These are phyloP conservation scores for Perilla frutescens DNA, from an alignment of 257 asterid species.

Conservation along the genomic window DNA sequence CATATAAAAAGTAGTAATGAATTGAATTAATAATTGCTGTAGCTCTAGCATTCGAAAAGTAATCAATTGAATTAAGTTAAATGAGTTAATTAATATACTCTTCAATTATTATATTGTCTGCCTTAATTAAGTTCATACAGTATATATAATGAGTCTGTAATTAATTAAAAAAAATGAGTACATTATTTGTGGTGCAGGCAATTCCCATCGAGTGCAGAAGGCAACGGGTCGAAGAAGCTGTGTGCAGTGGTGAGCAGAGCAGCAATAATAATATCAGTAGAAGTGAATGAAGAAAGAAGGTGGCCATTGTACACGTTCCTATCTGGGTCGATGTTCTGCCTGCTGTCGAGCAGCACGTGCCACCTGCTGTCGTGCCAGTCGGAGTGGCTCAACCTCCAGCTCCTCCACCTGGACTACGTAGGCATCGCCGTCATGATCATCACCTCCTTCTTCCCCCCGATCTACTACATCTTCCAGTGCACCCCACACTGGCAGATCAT, in stretches of 20 bases:
- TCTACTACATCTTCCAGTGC: conserved; percentile 92
- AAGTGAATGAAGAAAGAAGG: conserved; percentile 40
- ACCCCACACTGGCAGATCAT: conserved; percentile 76
- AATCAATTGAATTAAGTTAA: no score
- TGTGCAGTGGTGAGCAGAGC: conserved; percentile 52
- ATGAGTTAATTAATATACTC: no score
- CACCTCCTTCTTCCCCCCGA: conserved; percentile 96
- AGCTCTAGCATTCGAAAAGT: no score
- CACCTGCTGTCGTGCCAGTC: conserved; percentile 95
- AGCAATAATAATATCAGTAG: not conserved
- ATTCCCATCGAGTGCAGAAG: conserved; percentile 60
- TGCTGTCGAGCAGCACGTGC: conserved; percentile 82
- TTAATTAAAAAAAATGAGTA: no score
- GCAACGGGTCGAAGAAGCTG: conserved; percentile 62
- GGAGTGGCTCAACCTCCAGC: conserved; percentile 49
- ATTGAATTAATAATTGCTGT: no score
- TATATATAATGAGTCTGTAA: no score
- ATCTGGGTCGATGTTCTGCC: conserved; percentile 89
- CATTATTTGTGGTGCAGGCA: conserved; percentile 61
- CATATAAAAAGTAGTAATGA: no score
- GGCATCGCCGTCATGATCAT: conserved; percentile 95
- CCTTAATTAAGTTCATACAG: no score
- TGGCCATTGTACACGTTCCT: conserved; percentile 94
- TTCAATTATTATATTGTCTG: no score
- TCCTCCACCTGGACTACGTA: conserved; percentile 80